Conservation (phyloP, 2,329 filamentous ascomycete species). For the Plectosphaerella sp. region DNA sequence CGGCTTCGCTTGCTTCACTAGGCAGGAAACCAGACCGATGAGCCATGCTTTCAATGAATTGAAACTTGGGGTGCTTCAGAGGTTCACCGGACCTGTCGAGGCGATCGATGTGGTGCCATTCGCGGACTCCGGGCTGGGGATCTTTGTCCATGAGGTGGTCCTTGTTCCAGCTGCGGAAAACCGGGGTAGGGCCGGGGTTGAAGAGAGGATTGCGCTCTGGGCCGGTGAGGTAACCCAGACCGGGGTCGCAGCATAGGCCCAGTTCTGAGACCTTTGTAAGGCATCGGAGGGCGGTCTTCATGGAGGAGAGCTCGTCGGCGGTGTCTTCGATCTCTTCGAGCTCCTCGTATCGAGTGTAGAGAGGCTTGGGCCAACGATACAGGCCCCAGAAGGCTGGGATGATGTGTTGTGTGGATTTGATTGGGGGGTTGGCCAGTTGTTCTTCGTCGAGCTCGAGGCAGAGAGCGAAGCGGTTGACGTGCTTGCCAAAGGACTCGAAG, state of each 20-base stretch:
- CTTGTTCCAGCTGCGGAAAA: slow-evolving; percentile 21
- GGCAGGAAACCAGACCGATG: too few species aligned
- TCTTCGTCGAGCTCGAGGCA: slow-evolving; percentile 63
- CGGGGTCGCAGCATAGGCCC: slow-evolving; percentile 63
- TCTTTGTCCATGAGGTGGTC: too few species aligned
- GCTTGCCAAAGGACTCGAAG: slow-evolving; percentile 55
- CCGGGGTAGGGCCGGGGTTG: slow-evolving; percentile 25
- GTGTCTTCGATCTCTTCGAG: slow-evolving; percentile 57
- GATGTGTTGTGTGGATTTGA: slow-evolving; percentile 51
- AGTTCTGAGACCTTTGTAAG: slow-evolving; percentile 55
- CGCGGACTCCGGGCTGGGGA: too few species aligned
- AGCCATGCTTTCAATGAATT: too few species aligned
- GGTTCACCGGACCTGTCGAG: too few species aligned
- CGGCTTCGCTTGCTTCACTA: too few species aligned
- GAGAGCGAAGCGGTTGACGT: slow-evolving; percentile 61
- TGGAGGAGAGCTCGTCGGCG: slow-evolving; percentile 57
- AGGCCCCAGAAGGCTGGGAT: slow-evolving; percentile 58
- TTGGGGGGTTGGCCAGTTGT: slow-evolving; percentile 42
- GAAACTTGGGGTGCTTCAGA: too few species aligned
- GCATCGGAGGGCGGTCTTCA: slow-evolving; percentile 56
- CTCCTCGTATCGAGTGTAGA: slow-evolving; percentile 55
- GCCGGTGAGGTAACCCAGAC: slow-evolving; percentile 62
- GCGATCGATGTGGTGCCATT: too few species aligned
- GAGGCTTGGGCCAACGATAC: slow-evolving; percentile 59
- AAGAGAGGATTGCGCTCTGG: slow-evolving; percentile 51